These are phyloP conservation scores for Amauroascus niger DNA, from an alignment of 2,329 filamentous ascomycete species.

Conservation along the genomic window DNA sequence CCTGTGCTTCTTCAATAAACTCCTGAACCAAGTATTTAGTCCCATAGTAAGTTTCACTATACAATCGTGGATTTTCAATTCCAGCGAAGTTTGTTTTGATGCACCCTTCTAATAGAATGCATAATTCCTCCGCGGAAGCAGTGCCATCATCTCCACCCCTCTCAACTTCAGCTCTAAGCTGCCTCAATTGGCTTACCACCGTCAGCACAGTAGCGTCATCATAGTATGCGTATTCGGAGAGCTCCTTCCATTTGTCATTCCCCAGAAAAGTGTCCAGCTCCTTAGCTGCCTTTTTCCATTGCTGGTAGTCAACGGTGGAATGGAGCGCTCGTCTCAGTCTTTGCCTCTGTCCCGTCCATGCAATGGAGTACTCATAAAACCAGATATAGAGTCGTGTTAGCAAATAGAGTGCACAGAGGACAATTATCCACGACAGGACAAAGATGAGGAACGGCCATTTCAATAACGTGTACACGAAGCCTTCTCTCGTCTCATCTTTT, in stretches of 20 bases:
- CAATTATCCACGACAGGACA: slow-evolving; percentile 69
- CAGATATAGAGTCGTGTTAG: slow-evolving; percentile 81
- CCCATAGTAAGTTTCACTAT: slow-evolving; percentile 94
- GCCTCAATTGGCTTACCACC: slow-evolving; percentile 63
- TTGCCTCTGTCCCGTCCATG: slow-evolving; percentile 76
- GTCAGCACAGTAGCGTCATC: slow-evolving; percentile 72
- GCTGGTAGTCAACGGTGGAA: slow-evolving; percentile 61
- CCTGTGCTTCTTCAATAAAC: slow-evolving; percentile 63
- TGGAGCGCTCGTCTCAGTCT: slow-evolving; percentile 61
- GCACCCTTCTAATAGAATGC: slow-evolving; percentile 70
- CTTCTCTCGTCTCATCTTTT: slow-evolving; percentile 89
- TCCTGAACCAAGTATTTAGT: slow-evolving; percentile 91
- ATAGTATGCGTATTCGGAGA: slow-evolving; percentile 63
- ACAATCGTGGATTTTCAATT: slow-evolving; percentile 85
- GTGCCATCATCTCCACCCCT: slow-evolving; percentile 23
- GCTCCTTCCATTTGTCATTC: slow-evolving; percentile 47
- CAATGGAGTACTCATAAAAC: slow-evolving; percentile 80
- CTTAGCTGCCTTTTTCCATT: slow-evolving; percentile 74
- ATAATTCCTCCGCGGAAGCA: slow-evolving; percentile 61
- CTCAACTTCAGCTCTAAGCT: slow-evolving; percentile 34
- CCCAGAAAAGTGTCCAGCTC: slow-evolving; percentile 72
- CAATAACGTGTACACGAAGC: slow-evolving; percentile 74
- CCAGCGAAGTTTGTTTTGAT: slow-evolving; percentile 97
- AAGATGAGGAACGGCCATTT: slow-evolving; percentile 85
- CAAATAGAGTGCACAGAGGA: slow-evolving; percentile 64